A percentile compares a stretch with the other conserved stretches of the same genome.
phyloP scores from a whole-genome alignment of 1,284 basidiomycete species.

The Cutaneotrichosporon cutaneum region DNA sequence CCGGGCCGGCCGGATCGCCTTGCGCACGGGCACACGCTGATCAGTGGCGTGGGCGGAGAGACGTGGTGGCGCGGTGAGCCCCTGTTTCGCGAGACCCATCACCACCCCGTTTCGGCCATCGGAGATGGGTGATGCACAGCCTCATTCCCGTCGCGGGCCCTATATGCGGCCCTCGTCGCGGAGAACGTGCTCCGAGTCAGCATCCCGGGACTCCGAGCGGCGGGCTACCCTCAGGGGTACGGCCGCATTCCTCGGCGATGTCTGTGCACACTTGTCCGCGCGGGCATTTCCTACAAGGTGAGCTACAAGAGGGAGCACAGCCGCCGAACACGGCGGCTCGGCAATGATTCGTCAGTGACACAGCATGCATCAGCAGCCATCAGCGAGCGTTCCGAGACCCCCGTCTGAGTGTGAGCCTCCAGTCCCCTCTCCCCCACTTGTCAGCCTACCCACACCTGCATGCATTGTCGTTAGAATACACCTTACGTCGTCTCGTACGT shows the following conservation, averaged over 20 bases:
- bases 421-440: neutral
- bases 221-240: no score
- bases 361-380: no score
- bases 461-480: neutral
- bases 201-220: neutral
- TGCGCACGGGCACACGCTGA: neutral
- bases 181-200: neutral
- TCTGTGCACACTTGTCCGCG: no score
- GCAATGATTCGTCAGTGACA: no score
- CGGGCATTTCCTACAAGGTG: no score
- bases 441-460: neutral
- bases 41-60: no score
- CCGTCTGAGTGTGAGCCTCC: no score
- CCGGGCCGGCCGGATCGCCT: neutral
- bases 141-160: neutral
- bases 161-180: neutral
- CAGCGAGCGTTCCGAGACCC: no score
- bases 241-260: no score
- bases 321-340: no score
- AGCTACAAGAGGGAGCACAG: no score
- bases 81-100: neutral
- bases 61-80: no score
- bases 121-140: neutral
- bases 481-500: slow-evolving; percentile 68
- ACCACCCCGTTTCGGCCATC: neutral